Conservation (phyloP, 2,329 filamentous ascomycete genomes). For the Colletotrichum tofieldiae region DNA sequence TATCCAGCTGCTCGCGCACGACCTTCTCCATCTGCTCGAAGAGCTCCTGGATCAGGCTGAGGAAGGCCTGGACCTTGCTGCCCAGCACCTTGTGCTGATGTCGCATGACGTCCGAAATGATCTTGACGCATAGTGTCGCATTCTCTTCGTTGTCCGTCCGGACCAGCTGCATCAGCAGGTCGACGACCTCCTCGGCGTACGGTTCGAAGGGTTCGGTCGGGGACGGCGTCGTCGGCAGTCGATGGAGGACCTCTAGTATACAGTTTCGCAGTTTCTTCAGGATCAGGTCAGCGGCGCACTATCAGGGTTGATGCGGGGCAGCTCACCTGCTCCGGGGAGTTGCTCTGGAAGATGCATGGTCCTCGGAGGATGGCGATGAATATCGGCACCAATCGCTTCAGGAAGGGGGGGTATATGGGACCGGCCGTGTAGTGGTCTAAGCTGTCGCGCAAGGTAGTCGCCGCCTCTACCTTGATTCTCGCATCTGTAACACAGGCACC, state of each 20-base stretch:
- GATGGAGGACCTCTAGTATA: constrained; percentile 93
- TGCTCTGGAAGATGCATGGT: constrained; percentile 91
- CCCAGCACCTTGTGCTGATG: constrained; percentile 88
- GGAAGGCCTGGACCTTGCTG: constrained; percentile 88
- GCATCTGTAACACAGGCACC: constrained; percentile 71
- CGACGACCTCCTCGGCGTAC: constrained; percentile 90
- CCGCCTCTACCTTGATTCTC: constrained; percentile 85
- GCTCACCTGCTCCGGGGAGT: constrained; percentile 87
- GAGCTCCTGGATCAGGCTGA: constrained; percentile 93
- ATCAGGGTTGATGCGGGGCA: constrained; percentile 25
- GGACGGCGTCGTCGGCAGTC: constrained; percentile 80
- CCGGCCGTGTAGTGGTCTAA: constrained; percentile 90
- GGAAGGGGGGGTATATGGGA: constrained; percentile 83
- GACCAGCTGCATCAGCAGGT: constrained; percentile 90
- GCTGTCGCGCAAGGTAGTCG: constrained; percentile 89
- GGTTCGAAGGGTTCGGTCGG: constrained; percentile 88
- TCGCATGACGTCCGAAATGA: constrained; percentile 95
- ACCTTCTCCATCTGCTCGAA: constrained; percentile 96
- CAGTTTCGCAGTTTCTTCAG: constrained; percentile 88
- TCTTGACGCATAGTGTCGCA: constrained; percentile 98
- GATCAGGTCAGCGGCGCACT: constrained; percentile 44
- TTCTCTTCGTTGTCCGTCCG: constrained; percentile 98
- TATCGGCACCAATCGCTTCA: constrained; percentile 90
- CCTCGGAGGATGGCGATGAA: constrained; percentile 89
- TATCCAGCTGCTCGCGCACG: constrained; percentile 95